A percentile compares a stretch with the other conserved stretches of the same genome.
Evolutionary conservation across 257 asterid genomes (phyloP).

Genomic region (Hygrophila difformis): DNA sequence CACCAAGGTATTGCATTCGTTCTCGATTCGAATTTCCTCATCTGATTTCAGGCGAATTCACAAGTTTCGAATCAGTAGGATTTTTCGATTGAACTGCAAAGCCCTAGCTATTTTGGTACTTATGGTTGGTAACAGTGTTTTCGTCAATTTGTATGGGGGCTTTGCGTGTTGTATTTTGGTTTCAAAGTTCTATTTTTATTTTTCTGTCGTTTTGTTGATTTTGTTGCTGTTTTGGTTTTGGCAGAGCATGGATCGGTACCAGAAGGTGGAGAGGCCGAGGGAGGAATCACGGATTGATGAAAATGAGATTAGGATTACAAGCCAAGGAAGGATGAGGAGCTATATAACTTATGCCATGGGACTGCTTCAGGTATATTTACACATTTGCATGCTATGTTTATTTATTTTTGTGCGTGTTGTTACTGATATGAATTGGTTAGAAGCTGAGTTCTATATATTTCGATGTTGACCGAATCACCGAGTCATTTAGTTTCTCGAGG

Average conservation of each 20-base stretch:
- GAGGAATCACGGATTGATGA: constrained; percentile 45
- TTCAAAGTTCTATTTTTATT: too few species aligned
- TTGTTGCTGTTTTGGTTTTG: constrained; percentile 18
- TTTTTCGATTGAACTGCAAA: not conserved
- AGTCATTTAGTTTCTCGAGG: not conserved
- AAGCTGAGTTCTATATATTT: not conserved
- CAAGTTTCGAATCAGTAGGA: too few species aligned
- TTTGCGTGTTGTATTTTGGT: not conserved
- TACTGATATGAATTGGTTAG: too few species aligned
- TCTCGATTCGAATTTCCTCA: too few species aligned
- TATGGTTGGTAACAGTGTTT: too few species aligned
- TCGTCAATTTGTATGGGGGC: not conserved
- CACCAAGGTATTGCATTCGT: too few species aligned
- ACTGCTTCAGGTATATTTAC: not conserved
- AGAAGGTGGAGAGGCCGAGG: constrained; percentile 62
- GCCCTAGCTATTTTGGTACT: not conserved
- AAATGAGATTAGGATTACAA: constrained; percentile 70
- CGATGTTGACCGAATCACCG: too few species aligned
- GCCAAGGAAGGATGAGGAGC: constrained; percentile 66
- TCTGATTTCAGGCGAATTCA: too few species aligned
- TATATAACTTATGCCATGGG: constrained; percentile 58
- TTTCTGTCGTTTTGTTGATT: too few species aligned
- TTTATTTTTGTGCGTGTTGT: not conserved
- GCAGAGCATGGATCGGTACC: constrained; percentile 63
- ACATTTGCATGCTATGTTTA: not conserved